Conservation (phyloP, 1,284 basidiomycete genomes). For the Leccinum pachyderme region DNA sequence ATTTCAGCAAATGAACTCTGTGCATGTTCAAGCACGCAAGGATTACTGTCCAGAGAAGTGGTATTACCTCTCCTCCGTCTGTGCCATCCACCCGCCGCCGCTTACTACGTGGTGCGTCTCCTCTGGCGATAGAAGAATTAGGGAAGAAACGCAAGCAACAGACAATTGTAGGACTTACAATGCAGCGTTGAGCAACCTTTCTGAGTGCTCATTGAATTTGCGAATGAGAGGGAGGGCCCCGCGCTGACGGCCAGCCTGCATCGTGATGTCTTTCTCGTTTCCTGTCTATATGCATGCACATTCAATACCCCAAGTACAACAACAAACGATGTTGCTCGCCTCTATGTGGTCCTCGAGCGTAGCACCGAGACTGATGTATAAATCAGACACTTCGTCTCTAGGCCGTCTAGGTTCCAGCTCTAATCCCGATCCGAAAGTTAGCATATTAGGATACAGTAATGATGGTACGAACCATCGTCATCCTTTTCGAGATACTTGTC, state of each 20-base stretch:
- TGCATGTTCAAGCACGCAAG: background rate
- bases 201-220: conserved; percentile 97
- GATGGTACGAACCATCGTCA: conserved; percentile 73
- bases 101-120: conserved; percentile 56
- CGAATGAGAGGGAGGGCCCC: conserved; percentile 90
- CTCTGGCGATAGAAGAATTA: conserved; percentile 39
- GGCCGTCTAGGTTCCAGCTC: background rate
- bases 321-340: background rate
- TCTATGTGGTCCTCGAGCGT: background rate
- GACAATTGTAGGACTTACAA: conserved; percentile 44
- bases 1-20: conserved; percentile 68
- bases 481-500: conserved; percentile 94
- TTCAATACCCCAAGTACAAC: background rate
- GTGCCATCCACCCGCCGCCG: conserved; percentile 50
- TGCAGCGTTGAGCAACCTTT: conserved; percentile 78
- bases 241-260: conserved; percentile 91
- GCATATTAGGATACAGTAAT: too few species aligned
- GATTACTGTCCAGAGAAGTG: conserved; percentile 10
- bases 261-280: conserved; percentile 88
- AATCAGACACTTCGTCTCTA: background rate
- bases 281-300: conserved; percentile 58
- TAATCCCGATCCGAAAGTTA: background rate
- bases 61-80: conserved; percentile 34
- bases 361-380: background rate
- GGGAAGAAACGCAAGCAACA: background rate